Evolutionary conservation across 441 rosid species (phyloP).

Genomic region (Rhodomyrtus psidioides): DNA sequence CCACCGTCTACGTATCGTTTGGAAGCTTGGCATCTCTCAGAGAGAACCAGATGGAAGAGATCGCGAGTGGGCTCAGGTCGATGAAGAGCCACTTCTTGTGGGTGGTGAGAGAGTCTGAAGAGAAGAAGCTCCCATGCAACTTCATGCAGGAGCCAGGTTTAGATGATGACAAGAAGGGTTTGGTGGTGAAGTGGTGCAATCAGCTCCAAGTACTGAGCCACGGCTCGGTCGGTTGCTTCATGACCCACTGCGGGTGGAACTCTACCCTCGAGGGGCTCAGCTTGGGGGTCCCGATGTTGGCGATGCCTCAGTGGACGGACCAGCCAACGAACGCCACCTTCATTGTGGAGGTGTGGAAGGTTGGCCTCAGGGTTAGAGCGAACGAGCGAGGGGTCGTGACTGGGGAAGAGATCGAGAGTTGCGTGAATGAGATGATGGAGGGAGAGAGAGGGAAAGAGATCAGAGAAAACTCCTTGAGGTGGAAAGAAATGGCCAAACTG

Average conservation of each 20-base stretch:
- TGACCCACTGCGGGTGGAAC: neutral
- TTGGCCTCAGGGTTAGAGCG: slow-evolving; percentile 29
- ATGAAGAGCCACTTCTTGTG: neutral
- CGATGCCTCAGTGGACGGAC: neutral
- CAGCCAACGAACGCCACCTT: neutral
- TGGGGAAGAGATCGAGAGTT: slow-evolving; percentile 28
- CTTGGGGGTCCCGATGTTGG: neutral
- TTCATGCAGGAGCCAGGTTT: neutral
- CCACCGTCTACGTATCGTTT: neutral
- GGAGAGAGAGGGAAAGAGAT: slow-evolving; percentile 16
- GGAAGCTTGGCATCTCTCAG: neutral
- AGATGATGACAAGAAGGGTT: neutral
- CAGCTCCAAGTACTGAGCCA: neutral
- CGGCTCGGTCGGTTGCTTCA: neutral
- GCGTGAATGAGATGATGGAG: slow-evolving; percentile 21
- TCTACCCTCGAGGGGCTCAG: neutral
- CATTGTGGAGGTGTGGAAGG: neutral
- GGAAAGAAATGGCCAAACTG: slow-evolving; percentile 20
- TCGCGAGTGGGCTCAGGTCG: neutral
- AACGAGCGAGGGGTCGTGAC: slow-evolving; percentile 8
- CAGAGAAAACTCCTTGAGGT: slow-evolving; percentile 25
- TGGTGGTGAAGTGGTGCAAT: neutral
- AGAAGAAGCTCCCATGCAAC: neutral
- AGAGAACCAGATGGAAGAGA: neutral
- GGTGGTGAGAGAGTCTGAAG: neutral